Evolutionary conservation across 495 filamentous ascomycete species (phyloP), one percentile per base, ranked within the genome.

Genomic region (Aspergillus sclerotiicarbonarius): DNA sequence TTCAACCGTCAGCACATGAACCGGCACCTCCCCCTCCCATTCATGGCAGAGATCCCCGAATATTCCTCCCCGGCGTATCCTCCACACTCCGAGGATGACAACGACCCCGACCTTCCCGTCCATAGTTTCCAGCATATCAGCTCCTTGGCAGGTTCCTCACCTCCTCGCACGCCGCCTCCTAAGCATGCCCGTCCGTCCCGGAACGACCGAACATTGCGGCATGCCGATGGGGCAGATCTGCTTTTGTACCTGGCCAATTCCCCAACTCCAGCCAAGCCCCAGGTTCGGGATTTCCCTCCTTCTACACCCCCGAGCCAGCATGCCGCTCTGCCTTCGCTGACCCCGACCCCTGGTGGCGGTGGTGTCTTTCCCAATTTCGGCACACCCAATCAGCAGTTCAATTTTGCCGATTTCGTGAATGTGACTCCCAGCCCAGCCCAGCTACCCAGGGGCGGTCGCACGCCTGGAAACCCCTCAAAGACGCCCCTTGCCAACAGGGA

Each of bases 391-490:
- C 82, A 86, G 54, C 84, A 84, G 57, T 96, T 97, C 75, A 94
- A 97, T 75, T 96, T 97, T 74, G 86, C 91, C 8, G 95, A 98
- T 68, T 99, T 96, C 68, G 87, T 98, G 58, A 96, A 99, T 67
- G 90, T 97, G 71, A 96, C 94, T 13, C 94, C 95, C 6, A 94
- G 90, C 62, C 95, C 94, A 3, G 94, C 92, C 10, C 94, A 96
- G 71, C 90, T 85, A 56, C 80, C 85, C 5, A 96, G 85, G 80
- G 87, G 86, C 51, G 75, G 72, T 55, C 81, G 82, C n/a, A 83
- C 84, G 47, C 74, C 78, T 58, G 76, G 73, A 60, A 81, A 71
- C 56, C 75, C 68, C 59, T 63, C 69, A 77, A 88, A 82, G 76
- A 84, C 94, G 55, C 77, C 84, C 66, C 72, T 82, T 0, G 73